Evolutionary conservation across 768 basidiomycete species (phyloP).

Genomic region (Heimioporus sp.): DNA sequence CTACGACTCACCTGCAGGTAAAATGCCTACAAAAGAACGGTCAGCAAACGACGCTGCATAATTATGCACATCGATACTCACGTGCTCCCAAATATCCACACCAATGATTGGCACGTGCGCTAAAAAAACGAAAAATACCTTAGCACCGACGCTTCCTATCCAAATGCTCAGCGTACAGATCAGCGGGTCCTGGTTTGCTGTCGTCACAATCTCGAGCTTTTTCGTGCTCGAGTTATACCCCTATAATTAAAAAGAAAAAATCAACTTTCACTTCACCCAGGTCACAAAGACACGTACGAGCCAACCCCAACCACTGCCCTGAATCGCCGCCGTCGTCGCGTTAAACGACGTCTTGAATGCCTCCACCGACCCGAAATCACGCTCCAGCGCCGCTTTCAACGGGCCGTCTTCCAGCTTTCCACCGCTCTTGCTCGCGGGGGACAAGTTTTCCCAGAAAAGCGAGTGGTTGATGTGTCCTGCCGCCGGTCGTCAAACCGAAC

Average conservation of each 20-base stretch:
- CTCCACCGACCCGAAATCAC: slow-evolving; percentile 86
- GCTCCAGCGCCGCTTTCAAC: slow-evolving; percentile 72
- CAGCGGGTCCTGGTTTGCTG: slow-evolving; percentile 94
- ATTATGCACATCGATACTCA: slow-evolving; percentile 36
- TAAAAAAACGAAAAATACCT: slow-evolving; percentile 26
- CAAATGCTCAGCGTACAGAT: slow-evolving; percentile 39
- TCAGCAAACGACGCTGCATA: not conserved
- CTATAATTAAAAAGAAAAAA: slow-evolving; percentile 31
- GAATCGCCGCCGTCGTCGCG: slow-evolving; percentile 83
- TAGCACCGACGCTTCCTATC: not conserved
- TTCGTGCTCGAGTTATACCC: slow-evolving; percentile 65
- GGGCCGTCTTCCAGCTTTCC: slow-evolving; percentile 64
- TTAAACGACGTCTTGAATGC: slow-evolving; percentile 86
- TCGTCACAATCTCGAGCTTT: slow-evolving; percentile 88
- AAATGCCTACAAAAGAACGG: slow-evolving; percentile 50
- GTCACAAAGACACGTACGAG: slow-evolving; percentile 49
- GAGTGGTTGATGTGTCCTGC: slow-evolving; percentile 92
- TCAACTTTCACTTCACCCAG: not conserved
- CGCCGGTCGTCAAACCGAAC: not conserved
- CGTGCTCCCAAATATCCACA: slow-evolving; percentile 97
- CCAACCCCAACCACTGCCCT: slow-evolving; percentile 99
- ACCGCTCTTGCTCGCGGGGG: slow-evolving; percentile 62
- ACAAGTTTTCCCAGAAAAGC: slow-evolving; percentile 97
- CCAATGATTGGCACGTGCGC: slow-evolving; percentile 91
- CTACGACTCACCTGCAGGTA: slow-evolving; percentile 40